Evolutionary conservation across 73 alveolate genomes (phyloP), one percentile per base, ranked within the genome.

Genomic region (Blepharisma japonicum): DNA sequence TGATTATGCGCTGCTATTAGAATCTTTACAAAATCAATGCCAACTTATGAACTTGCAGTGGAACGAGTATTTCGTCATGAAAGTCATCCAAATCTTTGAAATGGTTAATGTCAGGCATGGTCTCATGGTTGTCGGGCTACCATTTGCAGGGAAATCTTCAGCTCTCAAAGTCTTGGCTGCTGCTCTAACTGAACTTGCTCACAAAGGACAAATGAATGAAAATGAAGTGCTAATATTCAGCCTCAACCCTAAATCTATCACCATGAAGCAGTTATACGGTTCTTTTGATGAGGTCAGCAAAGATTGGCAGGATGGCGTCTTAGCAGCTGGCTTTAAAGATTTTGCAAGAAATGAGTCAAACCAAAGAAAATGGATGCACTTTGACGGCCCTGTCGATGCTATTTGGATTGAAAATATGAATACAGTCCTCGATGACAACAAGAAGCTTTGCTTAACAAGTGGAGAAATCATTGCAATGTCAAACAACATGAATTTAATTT

Each of bases 341-440:
- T 86, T 91, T 54, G 97, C 98, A 6, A 92, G 96, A 68, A 90
- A 89, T 39, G 80, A 80, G 77, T 68, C 94, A 42, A 89, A 84
- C 53, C 96, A 89, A 48, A 79, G 96, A 76, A 87, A 95, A 88
- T 97, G 99, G 99, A 72, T 97, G 68, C 90, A 94, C 20, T 96
- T 97, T 70, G 99, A 97, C 87, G 99, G 99, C 0, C 99, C 99
- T 45, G 98, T 97, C 47, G 99, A 97, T 85, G 99, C 99, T 6
- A 92, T 96, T 82, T 97, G 99, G 99, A 97, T 97, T 48, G 99
- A 97, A 85, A 96, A 97, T 91, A 97, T 97, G 99, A 96, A 94
- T 83, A 91, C 98, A 7, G 98, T 94, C 68, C 86, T 93, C 11
- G 99, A 97, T 83, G 99, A 97, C 86, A 93, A 95, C 90, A 95